phyloP scores from a whole-genome alignment of 768 basidiomycete species.

The Agrocybe pediades region DNA sequence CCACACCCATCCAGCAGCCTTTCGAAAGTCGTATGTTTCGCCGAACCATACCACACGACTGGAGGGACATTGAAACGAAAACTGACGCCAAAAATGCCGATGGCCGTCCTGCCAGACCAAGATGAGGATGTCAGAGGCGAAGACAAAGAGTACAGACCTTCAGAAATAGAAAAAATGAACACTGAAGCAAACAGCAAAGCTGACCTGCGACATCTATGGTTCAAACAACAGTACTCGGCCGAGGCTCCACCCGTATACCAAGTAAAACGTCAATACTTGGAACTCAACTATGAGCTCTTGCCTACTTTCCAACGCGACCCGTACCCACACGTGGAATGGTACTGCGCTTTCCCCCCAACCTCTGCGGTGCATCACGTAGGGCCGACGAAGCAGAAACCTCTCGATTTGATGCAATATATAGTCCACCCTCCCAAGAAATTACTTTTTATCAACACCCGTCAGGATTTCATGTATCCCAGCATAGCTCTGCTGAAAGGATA shows the following conservation, averaged over 20 bases:
- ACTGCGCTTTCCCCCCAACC: neutral
- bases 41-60: too few relatives aligned
- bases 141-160: neutral
- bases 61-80: too few relatives aligned
- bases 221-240: too few relatives aligned
- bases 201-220: neutral
- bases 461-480: neutral
- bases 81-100: neutral
- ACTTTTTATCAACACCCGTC: neutral
- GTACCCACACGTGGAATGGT: neutral
- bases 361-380: neutral
- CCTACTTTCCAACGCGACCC: neutral
- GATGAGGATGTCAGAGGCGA: neutral
- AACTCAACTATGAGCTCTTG: neutral
- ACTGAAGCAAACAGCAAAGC: neutral
- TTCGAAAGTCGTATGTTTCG: too few relatives aligned
- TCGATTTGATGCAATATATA: neutral
- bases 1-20: too few relatives aligned
- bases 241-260: neutral
- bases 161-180: neutral
- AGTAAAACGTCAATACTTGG: neutral
- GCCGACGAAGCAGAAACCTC: neutral
- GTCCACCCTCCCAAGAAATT: neutral
- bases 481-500: neutral
- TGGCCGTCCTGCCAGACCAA: neutral